phyloP scores from a whole-genome alignment of 2,329 filamentous ascomycete genomes.

The Phoma herbarum region DNA sequence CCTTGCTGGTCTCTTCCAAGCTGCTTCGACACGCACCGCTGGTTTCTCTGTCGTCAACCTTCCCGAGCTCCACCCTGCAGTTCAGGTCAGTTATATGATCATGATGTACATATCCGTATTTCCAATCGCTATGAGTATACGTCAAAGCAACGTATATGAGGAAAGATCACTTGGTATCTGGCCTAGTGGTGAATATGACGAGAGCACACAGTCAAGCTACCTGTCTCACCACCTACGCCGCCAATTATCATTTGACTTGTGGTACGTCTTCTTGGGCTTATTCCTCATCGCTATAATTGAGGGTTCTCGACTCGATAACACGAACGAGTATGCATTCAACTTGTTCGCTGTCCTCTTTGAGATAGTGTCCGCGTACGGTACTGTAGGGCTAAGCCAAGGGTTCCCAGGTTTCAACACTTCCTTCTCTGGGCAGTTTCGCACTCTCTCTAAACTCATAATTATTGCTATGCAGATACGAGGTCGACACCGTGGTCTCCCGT shows the following conservation, averaged over 20 bases:
- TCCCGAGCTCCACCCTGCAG: conserved; percentile 32
- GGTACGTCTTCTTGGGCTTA: conserved; percentile 35
- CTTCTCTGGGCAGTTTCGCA: conserved; percentile 35
- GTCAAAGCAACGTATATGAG: conserved; percentile 35
- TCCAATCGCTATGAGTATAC: conserved; percentile 36
- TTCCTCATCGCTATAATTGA: conserved; percentile 38
- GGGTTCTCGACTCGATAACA: conserved; percentile 34
- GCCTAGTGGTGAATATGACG: conserved; percentile 32
- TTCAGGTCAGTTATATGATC: conserved; percentile 34
- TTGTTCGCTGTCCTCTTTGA: conserved; percentile 35
- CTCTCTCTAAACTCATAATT: conserved; percentile 34
- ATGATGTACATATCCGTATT: conserved; percentile 35
- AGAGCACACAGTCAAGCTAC: conserved; percentile 19
- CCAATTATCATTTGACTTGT: conserved; percentile 36
- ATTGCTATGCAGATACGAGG: conserved; percentile 32
- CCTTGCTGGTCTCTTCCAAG: too few species aligned
- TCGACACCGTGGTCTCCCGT: conserved; percentile 32
- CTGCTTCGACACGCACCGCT: too few species aligned
- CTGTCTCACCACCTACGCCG: conserved; percentile 32
- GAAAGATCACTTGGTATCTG: conserved; percentile 33
- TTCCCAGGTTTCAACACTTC: conserved; percentile 33
- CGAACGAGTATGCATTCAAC: conserved; percentile 31
- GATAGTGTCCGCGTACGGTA: conserved; percentile 35
- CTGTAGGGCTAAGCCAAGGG: conserved; percentile 34
- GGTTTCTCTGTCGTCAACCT: conserved; percentile 34